Conservation (phyloP, 2,329 filamentous ascomycete species). For the Verticillium tricorpus region DNA sequence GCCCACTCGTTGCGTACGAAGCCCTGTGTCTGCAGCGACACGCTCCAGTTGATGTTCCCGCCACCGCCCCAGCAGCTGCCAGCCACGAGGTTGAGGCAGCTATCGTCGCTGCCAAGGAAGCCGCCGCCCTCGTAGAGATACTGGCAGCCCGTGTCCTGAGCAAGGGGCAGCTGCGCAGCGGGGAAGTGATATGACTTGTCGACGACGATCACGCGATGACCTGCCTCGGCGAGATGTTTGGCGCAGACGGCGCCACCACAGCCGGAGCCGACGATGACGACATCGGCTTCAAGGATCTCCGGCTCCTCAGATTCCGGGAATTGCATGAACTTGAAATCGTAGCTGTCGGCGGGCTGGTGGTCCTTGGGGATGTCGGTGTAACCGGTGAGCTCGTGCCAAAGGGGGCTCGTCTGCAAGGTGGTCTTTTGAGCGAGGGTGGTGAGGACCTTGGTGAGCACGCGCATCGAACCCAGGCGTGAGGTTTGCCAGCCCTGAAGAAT, state of each 20-base stretch:
- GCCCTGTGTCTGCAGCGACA: conserved; percentile 61
- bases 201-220: conserved; percentile 70
- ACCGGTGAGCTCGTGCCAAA: conserved; percentile 50
- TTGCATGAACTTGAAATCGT: conserved; percentile 59
- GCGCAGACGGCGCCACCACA: conserved; percentile 80
- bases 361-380: conserved; percentile 50
- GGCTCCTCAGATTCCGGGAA: conserved; percentile 34
- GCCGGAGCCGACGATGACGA: conserved; percentile 82
- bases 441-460: conserved; percentile 51
- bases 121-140: conserved; percentile 70
- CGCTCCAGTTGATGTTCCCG: conserved; percentile 83
- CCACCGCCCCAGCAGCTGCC: conserved; percentile 81
- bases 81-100: conserved; percentile 55
- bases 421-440: conserved; percentile 48
- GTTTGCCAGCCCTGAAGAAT: conserved; percentile 60
- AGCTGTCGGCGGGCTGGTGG: conserved; percentile 46
- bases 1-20: conserved; percentile 82
- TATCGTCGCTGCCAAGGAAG: conserved; percentile 49
- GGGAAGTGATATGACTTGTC: conserved; percentile 79
- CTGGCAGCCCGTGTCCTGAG: conserved; percentile 50
- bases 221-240: conserved; percentile 74
- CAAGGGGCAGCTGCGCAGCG: conserved; percentile 70
- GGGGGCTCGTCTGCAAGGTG: conserved; percentile 51
- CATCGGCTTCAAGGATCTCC: conserved; percentile 66
- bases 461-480: conserved; percentile 51